Percentiles rank a stretch among this genome's conserved stretches.
Conservation (phyloP, 2,329 filamentous ascomycete species). For the Aureobasidium sp. region DNA sequence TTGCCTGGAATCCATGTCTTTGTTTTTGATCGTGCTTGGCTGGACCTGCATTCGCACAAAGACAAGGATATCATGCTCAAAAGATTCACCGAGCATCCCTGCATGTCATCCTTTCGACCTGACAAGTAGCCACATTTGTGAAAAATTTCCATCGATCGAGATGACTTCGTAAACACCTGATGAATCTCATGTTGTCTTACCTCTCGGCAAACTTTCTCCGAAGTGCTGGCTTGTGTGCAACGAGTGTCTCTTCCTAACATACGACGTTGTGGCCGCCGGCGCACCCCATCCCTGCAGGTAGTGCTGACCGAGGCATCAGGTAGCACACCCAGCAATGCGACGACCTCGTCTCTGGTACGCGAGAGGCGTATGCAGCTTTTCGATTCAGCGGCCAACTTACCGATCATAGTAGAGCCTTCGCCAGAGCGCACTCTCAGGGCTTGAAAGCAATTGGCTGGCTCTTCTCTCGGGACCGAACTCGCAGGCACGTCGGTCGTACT, state of each 20-base stretch:
- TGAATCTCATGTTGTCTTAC: background rate
- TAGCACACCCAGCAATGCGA: background rate
- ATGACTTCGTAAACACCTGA: background rate
- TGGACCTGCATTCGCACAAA: background rate
- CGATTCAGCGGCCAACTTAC: background rate
- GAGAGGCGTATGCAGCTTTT: slow-evolving; percentile 2
- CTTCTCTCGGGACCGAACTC: background rate
- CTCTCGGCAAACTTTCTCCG: background rate
- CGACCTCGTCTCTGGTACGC: background rate
- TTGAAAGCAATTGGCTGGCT: background rate
- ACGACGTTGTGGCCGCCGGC: background rate
- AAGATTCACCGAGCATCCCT: background rate
- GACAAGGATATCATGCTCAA: background rate
- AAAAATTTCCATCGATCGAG: background rate
- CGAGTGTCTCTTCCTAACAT: background rate
- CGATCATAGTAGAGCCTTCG: background rate
- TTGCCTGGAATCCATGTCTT: background rate
- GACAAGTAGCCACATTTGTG: background rate
- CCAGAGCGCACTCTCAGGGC: background rate
- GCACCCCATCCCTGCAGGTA: background rate
- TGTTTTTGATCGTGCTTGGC: background rate
- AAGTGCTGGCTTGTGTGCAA: background rate
- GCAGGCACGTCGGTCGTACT: slow-evolving; percentile 9
- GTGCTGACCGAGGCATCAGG: slow-evolving; percentile 11
- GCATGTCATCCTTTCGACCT: background rate